Percentiles rank a stretch among this genome's conserved stretches.
Evolutionary conservation across 371 early-diverging fungal genomes (phyloP).

Genomic region (Mortierella sp.): DNA sequence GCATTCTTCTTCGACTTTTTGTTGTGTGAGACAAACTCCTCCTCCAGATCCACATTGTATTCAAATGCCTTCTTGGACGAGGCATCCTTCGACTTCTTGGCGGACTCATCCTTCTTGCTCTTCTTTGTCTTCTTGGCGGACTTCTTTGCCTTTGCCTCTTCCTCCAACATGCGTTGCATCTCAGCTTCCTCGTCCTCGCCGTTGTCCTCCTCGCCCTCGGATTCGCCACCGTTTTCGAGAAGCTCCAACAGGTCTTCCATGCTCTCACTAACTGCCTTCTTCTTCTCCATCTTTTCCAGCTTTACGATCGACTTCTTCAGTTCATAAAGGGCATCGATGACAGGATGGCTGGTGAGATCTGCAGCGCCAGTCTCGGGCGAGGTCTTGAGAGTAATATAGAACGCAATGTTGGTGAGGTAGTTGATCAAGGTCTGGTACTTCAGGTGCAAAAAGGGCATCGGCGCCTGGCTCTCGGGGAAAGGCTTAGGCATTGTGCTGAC

Average conservation of each 20-base stretch:
- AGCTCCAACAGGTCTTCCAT: constrained; percentile 56
- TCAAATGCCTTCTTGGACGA: constrained; percentile 25
- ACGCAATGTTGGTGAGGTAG: constrained; percentile 91
- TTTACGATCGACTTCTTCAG: constrained; percentile 76
- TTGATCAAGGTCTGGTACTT: constrained; percentile 72
- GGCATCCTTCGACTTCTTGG: constrained; percentile 21
- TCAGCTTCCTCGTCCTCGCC: constrained; percentile 39
- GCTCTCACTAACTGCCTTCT: constrained; percentile 52
- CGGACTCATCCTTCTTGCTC: constrained; percentile 21
- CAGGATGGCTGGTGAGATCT: constrained; percentile 83
- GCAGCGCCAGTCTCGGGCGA: constrained; percentile 60
- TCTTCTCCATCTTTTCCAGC: constrained; percentile 74
- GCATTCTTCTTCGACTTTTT: constrained; percentile 40
- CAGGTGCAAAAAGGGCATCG: constrained; percentile 58
- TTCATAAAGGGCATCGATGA: constrained; percentile 81
- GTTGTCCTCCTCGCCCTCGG: constrained; percentile 22
- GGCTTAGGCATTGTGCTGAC: constrained; percentile 52
- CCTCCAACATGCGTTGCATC: constrained; percentile 20
- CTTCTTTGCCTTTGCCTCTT: constrained; percentile 26
- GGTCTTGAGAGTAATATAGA: constrained; percentile 85
- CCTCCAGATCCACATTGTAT: constrained; percentile 54
- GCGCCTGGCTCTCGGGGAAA: constrained; percentile 56
- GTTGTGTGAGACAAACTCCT: constrained; percentile 56
- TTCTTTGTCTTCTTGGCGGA: constrained; percentile 34
- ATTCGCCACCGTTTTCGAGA: constrained; percentile 32